Evolutionary conservation across 768 basidiomycete species (phyloP).

Genomic region (Serendipita vermifera): DNA sequence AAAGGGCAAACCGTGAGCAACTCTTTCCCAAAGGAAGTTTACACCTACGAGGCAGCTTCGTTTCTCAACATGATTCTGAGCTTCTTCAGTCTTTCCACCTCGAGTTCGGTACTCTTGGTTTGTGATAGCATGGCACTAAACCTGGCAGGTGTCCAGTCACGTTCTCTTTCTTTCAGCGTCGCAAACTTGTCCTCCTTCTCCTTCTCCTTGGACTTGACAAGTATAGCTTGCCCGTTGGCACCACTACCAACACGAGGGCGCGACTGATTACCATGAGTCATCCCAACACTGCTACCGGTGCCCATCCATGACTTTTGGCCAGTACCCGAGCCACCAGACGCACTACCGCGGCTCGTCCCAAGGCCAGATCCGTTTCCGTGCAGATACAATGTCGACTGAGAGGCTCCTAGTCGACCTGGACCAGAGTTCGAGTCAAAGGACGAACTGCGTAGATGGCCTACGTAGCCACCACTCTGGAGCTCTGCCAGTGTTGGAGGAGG

Average conservation of each 20-base stretch:
- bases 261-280: slow-evolving; percentile 6
- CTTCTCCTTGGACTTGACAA: not conserved
- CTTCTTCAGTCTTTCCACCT: slow-evolving; percentile 80
- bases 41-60: slow-evolving; percentile 66
- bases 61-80: slow-evolving; percentile 75
- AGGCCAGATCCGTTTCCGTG: not conserved
- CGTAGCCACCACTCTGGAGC: not conserved
- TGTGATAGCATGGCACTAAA: slow-evolving; percentile 55
- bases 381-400: not conserved
- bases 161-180: slow-evolving; percentile 4
- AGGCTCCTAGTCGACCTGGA: not conserved
- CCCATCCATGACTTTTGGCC: not conserved
- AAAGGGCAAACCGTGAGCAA: slow-evolving; percentile 2
- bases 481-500: not conserved
- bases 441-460: not conserved
- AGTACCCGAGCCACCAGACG: not conserved
- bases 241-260: slow-evolving; percentile 2
- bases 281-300: not conserved
- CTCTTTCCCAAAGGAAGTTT: not conserved
- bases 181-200: slow-evolving; percentile 26
- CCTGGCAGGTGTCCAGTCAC: slow-evolving; percentile 43
- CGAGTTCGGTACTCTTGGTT: slow-evolving; percentile 60
- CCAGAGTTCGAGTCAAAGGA: not conserved
- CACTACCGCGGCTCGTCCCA: not conserved
- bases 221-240: not conserved